Percentiles rank a stretch among this genome's conserved stretches.
Conservation (phyloP, 352 stramenopile genomes). For the Globisporangium parvum region DNA sequence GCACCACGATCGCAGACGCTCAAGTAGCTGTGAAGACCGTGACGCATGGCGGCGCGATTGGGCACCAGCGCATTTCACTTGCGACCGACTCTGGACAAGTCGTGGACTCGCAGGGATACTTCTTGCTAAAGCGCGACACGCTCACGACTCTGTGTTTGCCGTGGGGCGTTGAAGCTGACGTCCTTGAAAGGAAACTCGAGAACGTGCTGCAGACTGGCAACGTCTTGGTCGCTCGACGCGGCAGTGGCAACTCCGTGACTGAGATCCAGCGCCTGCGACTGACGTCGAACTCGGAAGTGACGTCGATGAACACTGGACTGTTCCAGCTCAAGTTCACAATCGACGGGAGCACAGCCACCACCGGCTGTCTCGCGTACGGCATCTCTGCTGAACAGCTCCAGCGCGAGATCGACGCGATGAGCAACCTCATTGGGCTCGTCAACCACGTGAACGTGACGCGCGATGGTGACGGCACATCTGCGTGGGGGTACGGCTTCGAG, state of each 20-base stretch:
- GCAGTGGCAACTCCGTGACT: constrained; percentile 52
- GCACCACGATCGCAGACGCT: constrained; percentile 20
- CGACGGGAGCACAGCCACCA: constrained; percentile 39
- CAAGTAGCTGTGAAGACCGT: constrained; percentile 33
- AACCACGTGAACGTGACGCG: constrained; percentile 66
- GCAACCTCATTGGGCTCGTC: constrained; percentile 26
- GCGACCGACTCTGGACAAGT: constrained; percentile 79
- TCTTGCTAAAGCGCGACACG: constrained; percentile 27
- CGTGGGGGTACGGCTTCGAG: constrained; percentile 75
- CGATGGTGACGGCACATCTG: constrained; percentile 48
- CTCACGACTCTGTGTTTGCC: constrained; percentile 34
- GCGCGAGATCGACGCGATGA: constrained; percentile 51
- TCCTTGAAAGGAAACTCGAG: constrained; percentile 46
- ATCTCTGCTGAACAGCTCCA: constrained; percentile 54
- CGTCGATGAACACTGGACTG: constrained; percentile 28
- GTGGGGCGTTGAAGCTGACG: constrained; percentile 45
- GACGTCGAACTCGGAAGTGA: constrained; percentile 61
- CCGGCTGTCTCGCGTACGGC: constrained; percentile 68
- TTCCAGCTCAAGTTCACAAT: constrained; percentile 66
- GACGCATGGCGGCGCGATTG: constrained; percentile 72
- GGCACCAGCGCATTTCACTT: constrained; percentile 74
- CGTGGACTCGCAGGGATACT: constrained; percentile 49
- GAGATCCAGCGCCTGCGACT: constrained; percentile 68
- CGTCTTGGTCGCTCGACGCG: constrained; percentile 50
- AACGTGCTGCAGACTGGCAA: constrained; percentile 28